Percentiles rank a stretch among this genome's conserved stretches.
phyloP scores from a whole-genome alignment of 495 filamentous ascomycete species.

The Penicillium riverlandense region DNA sequence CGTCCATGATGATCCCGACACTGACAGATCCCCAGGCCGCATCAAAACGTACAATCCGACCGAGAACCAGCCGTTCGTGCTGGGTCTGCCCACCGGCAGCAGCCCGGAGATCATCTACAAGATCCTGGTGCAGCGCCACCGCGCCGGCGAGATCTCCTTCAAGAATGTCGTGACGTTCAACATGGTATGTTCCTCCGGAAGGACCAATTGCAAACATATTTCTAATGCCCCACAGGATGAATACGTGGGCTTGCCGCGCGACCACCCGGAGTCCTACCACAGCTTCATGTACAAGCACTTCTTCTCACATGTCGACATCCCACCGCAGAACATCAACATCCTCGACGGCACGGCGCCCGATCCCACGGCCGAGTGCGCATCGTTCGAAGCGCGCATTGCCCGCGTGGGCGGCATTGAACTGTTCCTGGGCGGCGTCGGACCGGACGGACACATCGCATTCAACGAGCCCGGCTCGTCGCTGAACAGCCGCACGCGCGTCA shows the following conservation, averaged over 20 bases:
- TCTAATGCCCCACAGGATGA: slow-evolving; percentile 57
- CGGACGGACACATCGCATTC: slow-evolving; percentile 85
- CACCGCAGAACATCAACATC: slow-evolving; percentile 74
- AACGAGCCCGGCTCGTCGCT: slow-evolving; percentile 83
- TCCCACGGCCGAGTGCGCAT: slow-evolving; percentile 67
- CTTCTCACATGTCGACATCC: slow-evolving; percentile 81
- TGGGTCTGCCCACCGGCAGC: slow-evolving; percentile 77
- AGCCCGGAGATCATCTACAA: slow-evolving; percentile 75
- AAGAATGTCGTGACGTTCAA: slow-evolving; percentile 87
- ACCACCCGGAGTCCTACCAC: slow-evolving; percentile 80
- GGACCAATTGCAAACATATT: neutral
- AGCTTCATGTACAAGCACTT: slow-evolving; percentile 89
- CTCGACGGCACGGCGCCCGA: slow-evolving; percentile 76
- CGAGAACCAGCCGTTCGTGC: slow-evolving; percentile 64
- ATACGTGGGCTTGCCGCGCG: slow-evolving; percentile 74
- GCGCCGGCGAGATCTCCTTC: slow-evolving; percentile 74
- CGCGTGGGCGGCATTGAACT: slow-evolving; percentile 73
- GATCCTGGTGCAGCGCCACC: slow-evolving; percentile 65
- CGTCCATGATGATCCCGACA: neutral
- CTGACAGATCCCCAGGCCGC: slow-evolving; percentile 28
- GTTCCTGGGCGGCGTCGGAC: slow-evolving; percentile 78
- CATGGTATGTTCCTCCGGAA: slow-evolving; percentile 53
- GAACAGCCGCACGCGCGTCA: slow-evolving; percentile 71
- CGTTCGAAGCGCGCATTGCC: slow-evolving; percentile 74
- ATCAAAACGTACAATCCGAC: slow-evolving; percentile 70